Conservation (phyloP, 1,284 basidiomycete species). For the Malassezia dermatis region DNA sequence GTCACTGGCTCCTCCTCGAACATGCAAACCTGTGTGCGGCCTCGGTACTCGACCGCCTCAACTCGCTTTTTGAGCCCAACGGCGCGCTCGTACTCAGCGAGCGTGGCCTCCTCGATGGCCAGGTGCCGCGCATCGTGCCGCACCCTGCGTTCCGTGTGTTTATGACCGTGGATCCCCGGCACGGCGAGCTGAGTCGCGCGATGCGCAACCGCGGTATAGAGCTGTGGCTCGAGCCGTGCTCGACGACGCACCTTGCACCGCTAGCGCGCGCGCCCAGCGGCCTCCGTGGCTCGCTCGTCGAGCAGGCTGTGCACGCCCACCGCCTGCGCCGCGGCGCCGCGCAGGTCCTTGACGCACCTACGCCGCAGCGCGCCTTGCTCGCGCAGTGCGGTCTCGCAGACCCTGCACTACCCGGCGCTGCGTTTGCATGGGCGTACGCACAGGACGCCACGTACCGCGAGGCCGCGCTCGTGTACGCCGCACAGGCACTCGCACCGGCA, state of each 20-base stretch:
- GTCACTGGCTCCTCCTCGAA: slow-evolving; percentile 83
- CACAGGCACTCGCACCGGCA: background rate
- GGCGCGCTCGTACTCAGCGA: slow-evolving; percentile 78
- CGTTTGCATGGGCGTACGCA: background rate
- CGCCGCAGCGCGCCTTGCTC: background rate
- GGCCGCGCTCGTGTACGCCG: background rate
- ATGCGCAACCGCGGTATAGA: slow-evolving; percentile 98
- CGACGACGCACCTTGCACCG: slow-evolving; percentile 1
- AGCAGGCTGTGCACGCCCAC: slow-evolving; percentile 4
- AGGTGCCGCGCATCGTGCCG: slow-evolving; percentile 65
- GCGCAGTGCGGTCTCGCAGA: background rate
- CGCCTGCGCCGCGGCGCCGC: slow-evolving; percentile 3
- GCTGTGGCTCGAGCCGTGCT: slow-evolving; percentile 51
- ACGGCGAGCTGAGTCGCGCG: slow-evolving; percentile 88
- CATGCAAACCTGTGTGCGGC: slow-evolving; percentile 89
- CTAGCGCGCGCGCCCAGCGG: background rate
- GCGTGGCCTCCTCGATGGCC: slow-evolving; percentile 69
- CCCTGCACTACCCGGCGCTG: background rate
- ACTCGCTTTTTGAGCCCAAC: slow-evolving; percentile 82
- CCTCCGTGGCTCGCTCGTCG: background rate
- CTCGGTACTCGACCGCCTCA: slow-evolving; percentile 89
- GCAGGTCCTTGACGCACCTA: background rate
- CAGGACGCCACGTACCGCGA: background rate
- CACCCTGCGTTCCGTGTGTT: slow-evolving; percentile 84
- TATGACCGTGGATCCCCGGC: slow-evolving; percentile 81